Evolutionary conservation across 2,329 filamentous ascomycete genomes (phyloP).

Genomic region (Bipolaris gigantea): DNA sequence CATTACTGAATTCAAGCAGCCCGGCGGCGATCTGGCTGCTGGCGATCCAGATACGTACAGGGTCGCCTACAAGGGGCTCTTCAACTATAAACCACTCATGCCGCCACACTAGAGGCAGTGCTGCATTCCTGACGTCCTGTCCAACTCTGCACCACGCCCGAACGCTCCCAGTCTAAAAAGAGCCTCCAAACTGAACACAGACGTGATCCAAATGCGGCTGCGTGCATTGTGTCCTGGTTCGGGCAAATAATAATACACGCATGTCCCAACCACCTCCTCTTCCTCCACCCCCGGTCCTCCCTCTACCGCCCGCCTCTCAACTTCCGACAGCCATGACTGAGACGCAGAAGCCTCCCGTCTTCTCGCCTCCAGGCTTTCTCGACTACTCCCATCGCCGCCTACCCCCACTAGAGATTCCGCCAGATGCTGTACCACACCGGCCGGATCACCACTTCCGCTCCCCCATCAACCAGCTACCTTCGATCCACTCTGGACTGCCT

Average conservation of each 20-base stretch:
- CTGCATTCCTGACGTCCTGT: conserved; percentile 46
- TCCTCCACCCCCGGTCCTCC: conserved; percentile 47
- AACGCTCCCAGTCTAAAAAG: conserved; percentile 40
- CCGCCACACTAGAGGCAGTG: conserved; percentile 45
- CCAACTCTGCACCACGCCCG: conserved; percentile 44
- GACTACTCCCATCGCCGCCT: conserved; percentile 46
- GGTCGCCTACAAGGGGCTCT: conserved; percentile 33
- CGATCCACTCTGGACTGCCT: conserved; percentile 41
- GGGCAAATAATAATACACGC: conserved; percentile 49
- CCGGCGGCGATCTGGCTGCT: conserved; percentile 42
- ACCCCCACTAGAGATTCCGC: conserved; percentile 46
- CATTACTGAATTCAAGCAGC: conserved; percentile 40
- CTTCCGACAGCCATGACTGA: conserved; percentile 49
- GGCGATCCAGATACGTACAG: conserved; percentile 46
- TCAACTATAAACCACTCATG: conserved; percentile 44
- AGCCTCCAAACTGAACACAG: conserved; percentile 42
- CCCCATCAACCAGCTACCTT: conserved; percentile 43
- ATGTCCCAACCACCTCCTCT: conserved; percentile 48
- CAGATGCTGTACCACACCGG: conserved; percentile 43
- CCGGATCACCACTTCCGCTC: conserved; percentile 45
- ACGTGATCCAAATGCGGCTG: conserved; percentile 46
- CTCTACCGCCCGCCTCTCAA: conserved; percentile 43
- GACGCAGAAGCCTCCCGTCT: conserved; percentile 48
- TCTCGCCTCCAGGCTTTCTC: conserved; percentile 46
- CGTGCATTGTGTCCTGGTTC: conserved; percentile 45